Percentiles rank a stretch among this genome's conserved stretches.
phyloP scores from a whole-genome alignment of 441 rosid genomes.

The Capsella rubella region DNA sequence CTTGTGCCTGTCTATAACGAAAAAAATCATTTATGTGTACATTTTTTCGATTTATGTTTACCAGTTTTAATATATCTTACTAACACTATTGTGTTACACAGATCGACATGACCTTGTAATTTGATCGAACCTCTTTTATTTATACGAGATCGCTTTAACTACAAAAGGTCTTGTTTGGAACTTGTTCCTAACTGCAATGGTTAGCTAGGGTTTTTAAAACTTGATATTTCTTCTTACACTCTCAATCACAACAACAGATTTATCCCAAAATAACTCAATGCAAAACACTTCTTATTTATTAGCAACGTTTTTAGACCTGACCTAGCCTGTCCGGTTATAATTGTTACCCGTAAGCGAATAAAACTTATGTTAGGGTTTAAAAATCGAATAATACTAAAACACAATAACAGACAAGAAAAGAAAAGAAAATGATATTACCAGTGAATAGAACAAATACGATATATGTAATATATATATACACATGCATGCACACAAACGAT shows the following conservation, averaged over 20 bases:
- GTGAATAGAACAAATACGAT: not conserved
- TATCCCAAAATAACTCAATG: not conserved
- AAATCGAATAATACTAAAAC: not conserved
- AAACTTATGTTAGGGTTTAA: not conserved
- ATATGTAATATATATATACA: not conserved
- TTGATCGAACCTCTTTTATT: not conserved
- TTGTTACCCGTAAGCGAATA: not conserved
- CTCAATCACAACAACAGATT: not conserved
- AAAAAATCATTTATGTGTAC: too few species aligned
- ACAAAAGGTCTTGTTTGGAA: too few species aligned
- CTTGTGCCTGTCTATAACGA: too few species aligned
- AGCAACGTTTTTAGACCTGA: not conserved
- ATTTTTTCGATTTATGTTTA: too few species aligned
- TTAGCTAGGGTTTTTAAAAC: not conserved
- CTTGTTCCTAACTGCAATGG: too few species aligned
- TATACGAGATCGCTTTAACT: too few species aligned
- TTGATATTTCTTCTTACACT: not conserved
- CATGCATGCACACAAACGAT: slow-evolving; percentile 11
- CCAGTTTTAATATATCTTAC: too few species aligned
- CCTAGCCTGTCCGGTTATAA: not conserved
- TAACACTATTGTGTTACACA: not conserved
- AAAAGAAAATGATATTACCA: not conserved
- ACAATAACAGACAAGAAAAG: not conserved
- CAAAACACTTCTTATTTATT: too few species aligned
- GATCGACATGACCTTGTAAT: not conserved